Base-by-base conservation (phyloP, 257 asterid species). In the Knoxia roxburghii region DNA sequence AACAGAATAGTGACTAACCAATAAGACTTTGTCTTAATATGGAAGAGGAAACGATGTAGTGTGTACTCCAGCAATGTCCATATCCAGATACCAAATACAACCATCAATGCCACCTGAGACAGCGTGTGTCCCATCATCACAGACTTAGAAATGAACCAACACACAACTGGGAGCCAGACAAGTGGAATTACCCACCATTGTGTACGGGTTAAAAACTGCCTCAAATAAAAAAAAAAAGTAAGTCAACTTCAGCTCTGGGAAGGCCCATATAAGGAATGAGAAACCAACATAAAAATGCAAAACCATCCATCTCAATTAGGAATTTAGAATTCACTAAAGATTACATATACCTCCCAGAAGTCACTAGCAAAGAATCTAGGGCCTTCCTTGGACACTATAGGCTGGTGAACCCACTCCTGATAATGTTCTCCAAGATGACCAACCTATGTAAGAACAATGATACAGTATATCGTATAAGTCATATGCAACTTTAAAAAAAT, bases 341-440 rank as follows among this genome's bases (percentile, higher is more conserved):
- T 32, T 21, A n/a, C 18, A 35, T 49, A 18, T 80, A 87, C 98
- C 98, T 93, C 98, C 87, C 86, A 78, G 70, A 88, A 69, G 69
- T 83, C 89, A 76, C 86, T 93, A 76, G 77, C 85, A 45, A 93
- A 93, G 75, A 89, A 93, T 39, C 95, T 83, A 51, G 98, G 98
- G 76, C 96, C 88, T 79, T 88, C 94, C 75, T 79, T 93, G 80
- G 86, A 76, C 18, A 82, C 91, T 54, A 93, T 88, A 45, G 97
- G 97, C 87, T 88, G 95, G 82, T 93, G 98, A 78, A 87, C 89
- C 98, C 98, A 93, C 64, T 88, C 96, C 73, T 93, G 90, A 80
- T 93, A 93, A 37, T 72, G 80, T 72, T 93, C 94, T 45, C 91
- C 91, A 69, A 93, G 98, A 86, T 89, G 90, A 67, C 98, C 97